These are phyloP conservation scores for Borealophlyctis nickersoniae DNA, from an alignment of 192 early-diverging fungal species.

Conservation along the genomic window DNA sequence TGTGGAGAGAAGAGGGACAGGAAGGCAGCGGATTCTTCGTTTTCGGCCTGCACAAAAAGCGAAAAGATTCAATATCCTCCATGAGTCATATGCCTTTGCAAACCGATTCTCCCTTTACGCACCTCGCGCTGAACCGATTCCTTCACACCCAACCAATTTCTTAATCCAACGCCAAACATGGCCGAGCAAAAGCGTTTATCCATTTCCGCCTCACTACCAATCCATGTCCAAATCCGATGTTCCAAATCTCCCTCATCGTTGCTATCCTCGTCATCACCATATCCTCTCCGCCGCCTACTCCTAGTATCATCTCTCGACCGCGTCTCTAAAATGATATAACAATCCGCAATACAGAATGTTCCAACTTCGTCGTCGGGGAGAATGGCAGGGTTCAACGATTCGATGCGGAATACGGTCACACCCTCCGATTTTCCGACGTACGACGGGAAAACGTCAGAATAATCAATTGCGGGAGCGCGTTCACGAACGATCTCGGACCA, in stretches of 20 bases:
- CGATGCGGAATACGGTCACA: slow-evolving; percentile 43
- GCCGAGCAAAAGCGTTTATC: slow-evolving; percentile 56
- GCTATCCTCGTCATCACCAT: slow-evolving; percentile 19
- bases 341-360: slow-evolving; percentile 46
- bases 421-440: slow-evolving; percentile 21
- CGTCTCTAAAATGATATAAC: slow-evolving; percentile 41
- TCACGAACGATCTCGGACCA: slow-evolving; percentile 17
- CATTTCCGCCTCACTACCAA: slow-evolving; percentile 43
- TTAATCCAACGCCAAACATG: slow-evolving; percentile 46
- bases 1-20: slow-evolving; percentile 19
- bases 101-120: too few species aligned
- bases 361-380: slow-evolving; percentile 17
- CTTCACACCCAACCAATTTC: slow-evolving; percentile 34
- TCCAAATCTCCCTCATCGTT: slow-evolving; percentile 13
- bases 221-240: slow-evolving; percentile 45
- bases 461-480: slow-evolving; percentile 27
- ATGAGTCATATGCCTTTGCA: not conserved
- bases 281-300: not conserved
- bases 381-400: slow-evolving; percentile 36
- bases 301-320: not conserved
- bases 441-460: slow-evolving; percentile 39
- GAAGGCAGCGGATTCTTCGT: slow-evolving; percentile 31
- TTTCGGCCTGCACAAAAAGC: slow-evolving; percentile 14
- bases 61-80: slow-evolving; percentile 1
- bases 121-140: slow-evolving; percentile 26